Evolutionary conservation across 1,284 basidiomycete genomes (phyloP).

Genomic region (Boletus holoroseus): DNA sequence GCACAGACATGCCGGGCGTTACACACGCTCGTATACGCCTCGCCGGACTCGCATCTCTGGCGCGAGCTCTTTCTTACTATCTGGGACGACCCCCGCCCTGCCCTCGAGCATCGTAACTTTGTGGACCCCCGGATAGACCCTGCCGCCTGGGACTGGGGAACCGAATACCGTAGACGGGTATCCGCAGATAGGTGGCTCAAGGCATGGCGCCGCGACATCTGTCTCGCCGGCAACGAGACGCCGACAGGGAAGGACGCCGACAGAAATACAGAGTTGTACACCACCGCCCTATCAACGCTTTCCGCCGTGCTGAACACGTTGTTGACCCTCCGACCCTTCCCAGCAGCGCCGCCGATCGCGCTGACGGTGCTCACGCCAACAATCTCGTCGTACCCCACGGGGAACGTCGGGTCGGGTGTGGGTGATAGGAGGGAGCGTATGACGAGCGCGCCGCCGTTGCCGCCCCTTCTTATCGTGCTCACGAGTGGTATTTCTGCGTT

Average conservation of each 20-base stretch:
- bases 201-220: constrained; percentile 18
- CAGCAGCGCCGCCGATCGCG: constrained; percentile 14
- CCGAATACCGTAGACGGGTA: constrained; percentile 24
- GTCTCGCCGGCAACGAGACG: not conserved
- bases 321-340: constrained; percentile 32
- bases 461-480: constrained; percentile 25
- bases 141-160: constrained; percentile 20
- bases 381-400: constrained; percentile 12
- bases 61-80: constrained; percentile 45
- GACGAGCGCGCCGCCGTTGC: constrained; percentile 23
- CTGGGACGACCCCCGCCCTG: constrained; percentile 46
- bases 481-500: constrained; percentile 12
- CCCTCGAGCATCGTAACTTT: constrained; percentile 21
- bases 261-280: not conserved
- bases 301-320: constrained; percentile 31
- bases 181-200: constrained; percentile 10
- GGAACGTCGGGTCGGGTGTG: constrained; percentile 6
- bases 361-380: constrained; percentile 17
- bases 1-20: constrained; percentile 42
- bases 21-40: constrained; percentile 38
- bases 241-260: not conserved
- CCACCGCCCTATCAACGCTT: constrained; percentile 8
- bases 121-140: constrained; percentile 21
- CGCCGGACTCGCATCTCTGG: constrained; percentile 48
- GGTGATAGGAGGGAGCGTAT: constrained; percentile 12